A percentile compares a stretch with the other conserved stretches of the same genome.
Evolutionary conservation across 1,284 basidiomycete genomes (phyloP).

Genomic region (Trichosporon asahii): DNA sequence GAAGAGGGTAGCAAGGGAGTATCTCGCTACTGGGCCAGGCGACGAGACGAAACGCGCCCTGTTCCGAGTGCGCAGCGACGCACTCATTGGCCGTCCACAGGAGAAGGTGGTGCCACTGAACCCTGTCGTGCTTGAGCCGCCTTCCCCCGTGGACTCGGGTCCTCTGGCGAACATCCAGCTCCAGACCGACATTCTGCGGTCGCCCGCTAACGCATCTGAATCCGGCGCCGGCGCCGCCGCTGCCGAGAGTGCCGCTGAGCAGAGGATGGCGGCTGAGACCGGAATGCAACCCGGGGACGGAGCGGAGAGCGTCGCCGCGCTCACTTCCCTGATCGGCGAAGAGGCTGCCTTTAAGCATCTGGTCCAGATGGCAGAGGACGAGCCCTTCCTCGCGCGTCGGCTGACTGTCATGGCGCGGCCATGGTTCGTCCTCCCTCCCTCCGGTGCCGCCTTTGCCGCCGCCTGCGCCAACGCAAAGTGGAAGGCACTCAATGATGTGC

Average conservation of each 20-base stretch:
- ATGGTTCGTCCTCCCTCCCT: background rate
- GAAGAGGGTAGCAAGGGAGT: constrained; percentile 11
- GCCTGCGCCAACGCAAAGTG: constrained; percentile 19
- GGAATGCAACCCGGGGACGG: background rate
- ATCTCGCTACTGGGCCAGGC: background rate
- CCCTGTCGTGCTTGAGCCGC: background rate
- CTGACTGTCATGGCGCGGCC: constrained; percentile 7
- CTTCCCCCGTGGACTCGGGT: background rate
- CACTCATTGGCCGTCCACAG: background rate
- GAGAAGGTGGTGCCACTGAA: background rate
- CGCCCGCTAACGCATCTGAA: background rate
- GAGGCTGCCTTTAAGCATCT: constrained; percentile 1
- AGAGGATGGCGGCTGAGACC: background rate
- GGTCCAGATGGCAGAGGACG: background rate
- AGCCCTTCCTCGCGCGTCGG: constrained; percentile 20
- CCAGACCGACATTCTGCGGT: background rate
- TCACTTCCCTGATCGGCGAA: constrained; percentile 8
- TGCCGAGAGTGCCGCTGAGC: background rate
- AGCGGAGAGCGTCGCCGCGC: background rate
- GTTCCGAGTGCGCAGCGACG: background rate
- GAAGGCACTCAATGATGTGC: constrained; percentile 13
- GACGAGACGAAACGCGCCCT: background rate
- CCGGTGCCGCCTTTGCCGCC: constrained; percentile 13
- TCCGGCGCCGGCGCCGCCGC: background rate
- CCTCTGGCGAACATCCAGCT: background rate